These are phyloP conservation scores for Tolypocladium tropicale DNA, from an alignment of 2,329 filamentous ascomycete genomes.

Conservation along the genomic window DNA sequence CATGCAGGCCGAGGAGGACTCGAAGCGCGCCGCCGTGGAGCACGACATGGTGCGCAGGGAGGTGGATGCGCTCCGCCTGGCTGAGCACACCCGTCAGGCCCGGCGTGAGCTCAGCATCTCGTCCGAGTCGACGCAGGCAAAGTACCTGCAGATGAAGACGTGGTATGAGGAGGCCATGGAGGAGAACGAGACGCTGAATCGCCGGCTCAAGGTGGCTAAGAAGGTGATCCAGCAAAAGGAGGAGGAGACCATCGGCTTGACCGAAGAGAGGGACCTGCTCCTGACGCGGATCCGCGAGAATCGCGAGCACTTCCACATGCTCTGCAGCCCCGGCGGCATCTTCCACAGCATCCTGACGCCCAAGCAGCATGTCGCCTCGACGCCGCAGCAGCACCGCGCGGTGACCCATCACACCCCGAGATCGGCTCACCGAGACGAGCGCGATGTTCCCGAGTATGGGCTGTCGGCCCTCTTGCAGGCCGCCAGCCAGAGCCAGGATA, in stretches of 20 bases:
- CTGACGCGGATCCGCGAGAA: slow-evolving; percentile 82
- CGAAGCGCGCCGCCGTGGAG: slow-evolving; percentile 81
- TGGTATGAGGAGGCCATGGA: slow-evolving; percentile 56
- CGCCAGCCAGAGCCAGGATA: slow-evolving; percentile 52
- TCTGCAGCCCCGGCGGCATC: slow-evolving; percentile 64
- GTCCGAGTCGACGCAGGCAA: slow-evolving; percentile 42
- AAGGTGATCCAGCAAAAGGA: slow-evolving; percentile 70
- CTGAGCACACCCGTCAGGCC: slow-evolving; percentile 57
- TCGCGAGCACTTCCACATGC: slow-evolving; percentile 70
- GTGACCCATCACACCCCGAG: slow-evolving; percentile 42
- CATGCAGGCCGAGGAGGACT: slow-evolving; percentile 74
- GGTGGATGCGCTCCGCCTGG: slow-evolving; percentile 70
- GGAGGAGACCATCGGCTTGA: slow-evolving; percentile 57
- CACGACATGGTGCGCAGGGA: slow-evolving; percentile 85
- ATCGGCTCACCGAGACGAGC: slow-evolving; percentile 29
- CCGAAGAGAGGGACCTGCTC: slow-evolving; percentile 67
- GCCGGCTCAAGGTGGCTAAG: slow-evolving; percentile 62
- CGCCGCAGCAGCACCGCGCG: slow-evolving; percentile 34
- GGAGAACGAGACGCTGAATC: slow-evolving; percentile 53
- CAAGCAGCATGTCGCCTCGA: slow-evolving; percentile 32
- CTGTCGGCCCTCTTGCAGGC: slow-evolving; percentile 77
- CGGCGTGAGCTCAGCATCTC: slow-evolving; percentile 41
- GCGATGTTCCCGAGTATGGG: slow-evolving; percentile 43
- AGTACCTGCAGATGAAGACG: slow-evolving; percentile 52
- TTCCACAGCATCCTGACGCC: slow-evolving; percentile 55